Conservation (phyloP, 371 early-diverging fungal species). For the Mucor piriformis region DNA sequence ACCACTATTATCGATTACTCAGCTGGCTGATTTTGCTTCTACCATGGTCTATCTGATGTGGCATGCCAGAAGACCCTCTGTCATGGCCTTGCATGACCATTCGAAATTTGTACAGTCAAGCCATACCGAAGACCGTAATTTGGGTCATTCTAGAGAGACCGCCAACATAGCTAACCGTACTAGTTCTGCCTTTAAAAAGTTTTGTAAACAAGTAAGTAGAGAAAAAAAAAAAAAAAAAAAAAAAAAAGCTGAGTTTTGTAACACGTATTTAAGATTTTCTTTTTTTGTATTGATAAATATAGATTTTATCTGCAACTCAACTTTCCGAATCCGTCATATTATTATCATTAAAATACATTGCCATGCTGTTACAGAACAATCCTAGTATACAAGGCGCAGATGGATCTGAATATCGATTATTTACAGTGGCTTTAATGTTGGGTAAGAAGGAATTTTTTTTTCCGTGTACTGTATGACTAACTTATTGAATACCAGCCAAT, state of each 20-base stretch:
- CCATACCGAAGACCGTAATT: constrained; percentile 20
- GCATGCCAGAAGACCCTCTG: constrained; percentile 59
- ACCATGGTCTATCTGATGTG: constrained; percentile 69
- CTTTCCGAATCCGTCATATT: constrained; percentile 65
- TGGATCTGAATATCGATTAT: constrained; percentile 78
- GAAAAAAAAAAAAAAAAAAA: background rate
- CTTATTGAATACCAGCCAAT: constrained; percentile 43
- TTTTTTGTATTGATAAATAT: constrained; percentile 4
- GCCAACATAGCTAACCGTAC: constrained; percentile 51
- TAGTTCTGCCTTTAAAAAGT: constrained; percentile 58
- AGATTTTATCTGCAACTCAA: constrained; percentile 64
- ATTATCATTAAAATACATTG: constrained; percentile 64
- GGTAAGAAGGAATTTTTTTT: constrained; percentile 24
- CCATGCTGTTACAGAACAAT: constrained; percentile 61
- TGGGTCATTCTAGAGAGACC: constrained; percentile 35
- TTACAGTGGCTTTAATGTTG: constrained; percentile 78
- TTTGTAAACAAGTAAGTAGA: constrained; percentile 51
- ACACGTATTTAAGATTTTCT: background rate
- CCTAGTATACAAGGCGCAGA: constrained; percentile 67
- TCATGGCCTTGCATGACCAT: constrained; percentile 45
- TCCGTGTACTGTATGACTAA: background rate
- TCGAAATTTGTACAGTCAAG: constrained; percentile 13
- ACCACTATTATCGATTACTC: constrained; percentile 37
- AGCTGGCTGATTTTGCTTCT: constrained; percentile 68
- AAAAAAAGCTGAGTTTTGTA: background rate